Conservation (phyloP, 768 basidiomycete species). For the Leccinum rimulosum region DNA sequence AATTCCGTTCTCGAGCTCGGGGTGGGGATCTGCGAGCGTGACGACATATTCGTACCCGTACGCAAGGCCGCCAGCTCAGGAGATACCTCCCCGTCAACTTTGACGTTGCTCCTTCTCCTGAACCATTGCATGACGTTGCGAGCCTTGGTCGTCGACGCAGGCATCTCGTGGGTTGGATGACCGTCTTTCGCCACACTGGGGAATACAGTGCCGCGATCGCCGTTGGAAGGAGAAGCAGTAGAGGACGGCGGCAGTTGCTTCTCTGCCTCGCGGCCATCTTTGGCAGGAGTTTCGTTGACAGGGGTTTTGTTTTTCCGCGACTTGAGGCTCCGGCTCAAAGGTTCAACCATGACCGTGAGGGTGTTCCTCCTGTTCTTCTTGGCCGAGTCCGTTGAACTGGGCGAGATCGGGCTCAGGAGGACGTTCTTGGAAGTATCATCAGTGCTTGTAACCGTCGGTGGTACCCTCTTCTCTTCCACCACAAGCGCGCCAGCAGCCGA, state of each 20-base stretch:
- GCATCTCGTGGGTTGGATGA: conserved; percentile 39
- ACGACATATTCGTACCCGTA: conserved; percentile 24
- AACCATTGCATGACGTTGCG: conserved; percentile 99
- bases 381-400: conserved; percentile 28
- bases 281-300: conserved; percentile 37
- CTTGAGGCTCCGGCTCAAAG: conserved; percentile 52
- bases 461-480: conserved; percentile 18
- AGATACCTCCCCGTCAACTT: conserved; percentile 28
- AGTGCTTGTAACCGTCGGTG: conserved; percentile 3
- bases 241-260: conserved; percentile 34
- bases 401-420: conserved; percentile 37
- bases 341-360: conserved; percentile 83
- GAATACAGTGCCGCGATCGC: conserved; percentile 25
- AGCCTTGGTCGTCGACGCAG: conserved; percentile 82
- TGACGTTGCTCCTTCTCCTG: conserved; percentile 61
- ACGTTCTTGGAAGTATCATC: conserved; percentile 27
- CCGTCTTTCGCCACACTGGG: conserved; percentile 28
- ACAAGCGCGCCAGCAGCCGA: conserved; percentile 25
- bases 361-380: conserved; percentile 79
- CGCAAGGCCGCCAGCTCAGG: conserved; percentile 12
- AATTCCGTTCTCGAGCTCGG: conserved; percentile 26
- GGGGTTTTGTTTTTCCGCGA: conserved; percentile 35
- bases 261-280: conserved; percentile 40
- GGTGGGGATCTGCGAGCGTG: conserved; percentile 30
- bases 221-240: conserved; percentile 29